Conservation (phyloP, 2,329 filamentous ascomycete species). For the Peltaster fructicola region DNA sequence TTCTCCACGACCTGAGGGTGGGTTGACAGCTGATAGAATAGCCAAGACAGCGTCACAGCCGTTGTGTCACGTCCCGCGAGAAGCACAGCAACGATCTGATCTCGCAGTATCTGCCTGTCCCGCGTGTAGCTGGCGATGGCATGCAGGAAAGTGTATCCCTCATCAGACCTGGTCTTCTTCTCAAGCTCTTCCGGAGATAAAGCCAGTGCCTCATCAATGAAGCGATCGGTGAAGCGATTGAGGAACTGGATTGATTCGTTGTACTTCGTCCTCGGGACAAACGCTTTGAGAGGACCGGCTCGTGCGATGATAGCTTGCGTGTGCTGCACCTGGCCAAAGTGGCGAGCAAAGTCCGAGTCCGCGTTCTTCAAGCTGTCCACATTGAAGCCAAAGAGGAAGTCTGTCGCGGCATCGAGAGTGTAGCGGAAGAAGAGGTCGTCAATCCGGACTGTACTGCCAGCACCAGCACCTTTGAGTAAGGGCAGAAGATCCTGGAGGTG, state of each 20-base stretch:
- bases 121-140: slow-evolving; percentile 68
- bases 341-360: slow-evolving; percentile 54
- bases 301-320: slow-evolving; percentile 52
- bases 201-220: slow-evolving; percentile 55
- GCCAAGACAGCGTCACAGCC: slow-evolving; percentile 62
- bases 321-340: slow-evolving; percentile 63
- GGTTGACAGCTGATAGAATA: slow-evolving; percentile 62
- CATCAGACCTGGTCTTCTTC: slow-evolving; percentile 52
- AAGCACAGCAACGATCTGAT: slow-evolving; percentile 68
- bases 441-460: slow-evolving; percentile 44
- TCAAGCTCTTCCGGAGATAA: slow-evolving; percentile 56
- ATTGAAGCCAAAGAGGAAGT: slow-evolving; percentile 67
- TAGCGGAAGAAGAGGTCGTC: slow-evolving; percentile 67
- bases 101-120: slow-evolving; percentile 49
- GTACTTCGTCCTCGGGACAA: slow-evolving; percentile 51
- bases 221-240: slow-evolving; percentile 59
- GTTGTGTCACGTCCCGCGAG: slow-evolving; percentile 81
- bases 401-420: slow-evolving; percentile 69
- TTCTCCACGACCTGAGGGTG: slow-evolving; percentile 49
- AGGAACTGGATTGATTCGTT: slow-evolving; percentile 46
- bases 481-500: slow-evolving; percentile 60
- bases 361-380: slow-evolving; percentile 43
- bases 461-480: slow-evolving; percentile 30
- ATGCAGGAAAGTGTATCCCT: slow-evolving; percentile 70
- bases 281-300: slow-evolving; percentile 41